These are phyloP conservation scores for Clonostachys solani DNA, from an alignment of 2,329 filamentous ascomycete species.

Conservation along the genomic window DNA sequence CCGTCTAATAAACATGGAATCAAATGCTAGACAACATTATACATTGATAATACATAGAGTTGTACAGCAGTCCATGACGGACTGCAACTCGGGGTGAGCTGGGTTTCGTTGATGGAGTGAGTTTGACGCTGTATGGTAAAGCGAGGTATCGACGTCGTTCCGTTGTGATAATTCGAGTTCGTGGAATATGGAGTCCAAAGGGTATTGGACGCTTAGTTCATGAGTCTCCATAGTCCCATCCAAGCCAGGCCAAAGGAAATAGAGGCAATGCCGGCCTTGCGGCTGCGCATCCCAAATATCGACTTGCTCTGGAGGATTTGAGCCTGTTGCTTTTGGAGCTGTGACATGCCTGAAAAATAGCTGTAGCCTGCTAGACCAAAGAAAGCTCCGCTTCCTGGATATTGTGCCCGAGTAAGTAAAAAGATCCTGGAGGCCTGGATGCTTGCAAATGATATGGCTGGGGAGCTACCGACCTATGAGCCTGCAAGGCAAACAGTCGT, in stretches of 20 bases:
- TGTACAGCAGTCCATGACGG: no score
- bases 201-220: slow-evolving; percentile 36
- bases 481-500: slow-evolving; percentile 69
- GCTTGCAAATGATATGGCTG: slow-evolving; percentile 2
- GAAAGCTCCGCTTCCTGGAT: slow-evolving; percentile 67
- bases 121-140: no score
- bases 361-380: slow-evolving; percentile 73
- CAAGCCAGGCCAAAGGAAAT: slow-evolving; percentile 66
- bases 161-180: no score
- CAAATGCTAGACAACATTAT: no score
- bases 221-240: slow-evolving; percentile 66
- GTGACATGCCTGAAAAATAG: slow-evolving; percentile 69
- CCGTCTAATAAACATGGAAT: no score
- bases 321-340: slow-evolving; percentile 63
- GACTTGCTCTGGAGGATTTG: slow-evolving; percentile 65
- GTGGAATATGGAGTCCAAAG: no score
- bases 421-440: not conserved
- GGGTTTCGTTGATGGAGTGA: no score
- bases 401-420: not conserved
- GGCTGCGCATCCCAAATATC: slow-evolving; percentile 67
- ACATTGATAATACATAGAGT: no score
- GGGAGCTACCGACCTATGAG: slow-evolving; percentile 55
- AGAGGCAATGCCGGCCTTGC: slow-evolving; percentile 60
- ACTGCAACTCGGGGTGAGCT: no score
- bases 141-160: no score